Percentiles rank a stretch among this genome's conserved stretches.
These are phyloP conservation scores for Huntiella moniliformis DNA, from an alignment of 2,329 filamentous ascomycete species.

Conservation along the genomic window DNA sequence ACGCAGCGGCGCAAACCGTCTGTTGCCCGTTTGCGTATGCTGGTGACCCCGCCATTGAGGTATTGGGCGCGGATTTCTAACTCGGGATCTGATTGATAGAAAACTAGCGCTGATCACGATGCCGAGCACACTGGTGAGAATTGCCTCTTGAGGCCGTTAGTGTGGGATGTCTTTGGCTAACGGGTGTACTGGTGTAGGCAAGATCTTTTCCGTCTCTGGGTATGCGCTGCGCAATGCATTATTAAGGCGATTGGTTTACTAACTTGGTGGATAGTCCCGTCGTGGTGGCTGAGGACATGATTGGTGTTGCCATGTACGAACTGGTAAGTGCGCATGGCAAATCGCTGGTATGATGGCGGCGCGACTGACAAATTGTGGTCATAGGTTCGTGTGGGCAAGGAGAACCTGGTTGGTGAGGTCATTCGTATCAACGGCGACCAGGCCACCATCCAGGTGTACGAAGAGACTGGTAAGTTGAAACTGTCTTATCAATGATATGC, in stretches of 20 bases:
- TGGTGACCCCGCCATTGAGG: not conserved
- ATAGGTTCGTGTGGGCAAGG: conserved; percentile 79
- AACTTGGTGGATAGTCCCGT: conserved; percentile 46
- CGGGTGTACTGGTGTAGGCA: conserved; percentile 23
- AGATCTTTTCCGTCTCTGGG: conserved; percentile 45
- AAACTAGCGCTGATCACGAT: conserved; percentile 9
- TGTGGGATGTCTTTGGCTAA: not conserved
- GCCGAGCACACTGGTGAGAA: conserved; percentile 10
- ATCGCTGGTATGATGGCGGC: conserved; percentile 1
- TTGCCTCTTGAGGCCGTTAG: not conserved
- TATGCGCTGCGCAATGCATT: conserved; percentile 18
- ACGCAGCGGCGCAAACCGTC: not conserved
- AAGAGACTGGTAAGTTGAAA: conserved; percentile 65
- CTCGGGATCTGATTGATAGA: conserved; percentile 1
- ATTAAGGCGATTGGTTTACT: conserved; percentile 14
- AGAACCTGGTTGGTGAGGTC: conserved; percentile 86
- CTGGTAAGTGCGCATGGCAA: conserved; percentile 40
- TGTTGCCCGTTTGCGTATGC: not conserved
- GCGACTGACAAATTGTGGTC: conserved; percentile 1
- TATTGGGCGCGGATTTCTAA: not conserved
- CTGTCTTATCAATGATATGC: not conserved
- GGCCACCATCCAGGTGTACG: conserved; percentile 96
- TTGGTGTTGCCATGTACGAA: conserved; percentile 99
- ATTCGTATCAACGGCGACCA: conserved; percentile 94
- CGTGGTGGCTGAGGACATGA: conserved; percentile 94